A percentile compares a stretch with the other conserved stretches of the same genome.
Conservation (phyloP, 768 basidiomycete species). For the Russula virescens region DNA sequence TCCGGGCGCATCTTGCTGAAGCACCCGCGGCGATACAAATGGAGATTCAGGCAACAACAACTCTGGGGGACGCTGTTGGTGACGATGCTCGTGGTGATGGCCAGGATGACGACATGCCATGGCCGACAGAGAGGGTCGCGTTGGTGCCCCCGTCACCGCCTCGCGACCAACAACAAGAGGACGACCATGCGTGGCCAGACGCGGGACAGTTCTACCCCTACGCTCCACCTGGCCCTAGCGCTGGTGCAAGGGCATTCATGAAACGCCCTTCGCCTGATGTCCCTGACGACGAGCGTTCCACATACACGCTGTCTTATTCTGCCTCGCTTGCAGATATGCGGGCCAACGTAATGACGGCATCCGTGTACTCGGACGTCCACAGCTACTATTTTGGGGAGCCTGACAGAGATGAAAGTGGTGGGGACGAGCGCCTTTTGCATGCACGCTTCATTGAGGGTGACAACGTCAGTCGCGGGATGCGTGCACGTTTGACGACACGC, state of each 20-base stretch:
- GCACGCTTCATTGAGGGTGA: constrained; percentile 19
- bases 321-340: neutral
- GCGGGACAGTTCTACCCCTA: constrained; percentile 21
- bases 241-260: too few relatives aligned
- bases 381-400: constrained; percentile 6
- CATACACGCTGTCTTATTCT: constrained; percentile 11
- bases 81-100: neutral
- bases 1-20: neutral
- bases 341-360: neutral
- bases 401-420: neutral
- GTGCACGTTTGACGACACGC: constrained; percentile 10
- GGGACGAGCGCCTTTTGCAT: neutral
- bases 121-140: neutral
- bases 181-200: constrained; percentile 12
- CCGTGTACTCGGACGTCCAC: neutral
- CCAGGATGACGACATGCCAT: neutral
- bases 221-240: neutral
- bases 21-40: neutral
- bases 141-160: neutral
- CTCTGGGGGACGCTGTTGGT: neutral
- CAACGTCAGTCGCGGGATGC: constrained; percentile 10
- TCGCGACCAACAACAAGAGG: neutral
- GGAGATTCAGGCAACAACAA: neutral
- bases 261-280: neutral
- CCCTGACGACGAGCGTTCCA: constrained; percentile 19